Base-by-base conservation (phyloP, 179 eudicot genomes). In the Silene vulgaris region DNA sequence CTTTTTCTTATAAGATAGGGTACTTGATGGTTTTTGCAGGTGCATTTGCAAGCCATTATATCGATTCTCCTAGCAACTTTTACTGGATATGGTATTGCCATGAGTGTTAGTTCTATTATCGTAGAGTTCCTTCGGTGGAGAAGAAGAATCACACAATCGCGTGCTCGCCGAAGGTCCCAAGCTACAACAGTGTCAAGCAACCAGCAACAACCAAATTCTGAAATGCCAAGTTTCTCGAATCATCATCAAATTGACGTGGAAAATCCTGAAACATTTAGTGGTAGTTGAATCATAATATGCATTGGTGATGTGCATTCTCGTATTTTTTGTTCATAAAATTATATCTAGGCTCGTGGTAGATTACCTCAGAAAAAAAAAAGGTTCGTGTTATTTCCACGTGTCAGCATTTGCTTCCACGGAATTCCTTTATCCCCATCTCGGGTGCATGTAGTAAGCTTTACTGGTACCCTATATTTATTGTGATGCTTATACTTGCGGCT, bases 21-120 rank as follows among this genome's bases (percentile, higher is more conserved):
- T 45, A 20, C 5, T 9, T 11, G 62, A 68, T 59, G 69, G 16
- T 30, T 5, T 5, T 74, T 74, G 64, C 79, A 81, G 84, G 81
- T 81, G 30, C 84, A 81, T 78, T 60, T 81, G 74, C 79, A 78
- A 78, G 70, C 84, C 37, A 75, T 81, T 29, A 48, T 81, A 65
- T 81, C 84, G 14, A 81, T 81, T 7, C 72, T 81, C 60, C 76
- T 81, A 21, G 81, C 84, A 45, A 81, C 84, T 75, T 81, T 81
- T 30, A 75, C 74, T 4, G 84, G 84, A 52, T 81, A 78, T 45
- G 84, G 84, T 7, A 81, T 71, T 60, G 79, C 84, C 35, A 81
- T 81, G 84, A 81, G 79, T 59, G 66, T 45, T 20, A 75, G 84
- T 66, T 78, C 84, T 9, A 65, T 78, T 37, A 21, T 71, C 8